These are phyloP conservation scores for Trypanosoma conorhini DNA, from an alignment of 208 protist genomes.

Conservation along the genomic window DNA sequence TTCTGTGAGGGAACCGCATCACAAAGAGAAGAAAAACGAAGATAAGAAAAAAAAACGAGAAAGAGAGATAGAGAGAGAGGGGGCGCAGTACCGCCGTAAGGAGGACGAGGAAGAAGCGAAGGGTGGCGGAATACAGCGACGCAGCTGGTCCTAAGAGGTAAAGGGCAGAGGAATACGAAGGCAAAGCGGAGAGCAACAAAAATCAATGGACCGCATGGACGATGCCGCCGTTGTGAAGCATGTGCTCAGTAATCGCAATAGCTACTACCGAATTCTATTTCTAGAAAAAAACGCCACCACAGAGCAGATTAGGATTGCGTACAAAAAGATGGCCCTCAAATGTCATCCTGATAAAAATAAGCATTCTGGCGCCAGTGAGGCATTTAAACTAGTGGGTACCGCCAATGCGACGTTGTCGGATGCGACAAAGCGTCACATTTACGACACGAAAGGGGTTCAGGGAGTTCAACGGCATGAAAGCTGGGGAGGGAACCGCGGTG, in stretches of 20 bases:
- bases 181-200: too few relatives aligned
- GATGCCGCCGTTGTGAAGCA: conserved; percentile 72
- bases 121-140: too few relatives aligned
- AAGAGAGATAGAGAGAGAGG: background rate
- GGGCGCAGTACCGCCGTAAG: background rate
- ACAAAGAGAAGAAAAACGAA: conserved; percentile 7
- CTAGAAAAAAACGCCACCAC: conserved; percentile 50
- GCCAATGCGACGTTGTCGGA: conserved; percentile 79
- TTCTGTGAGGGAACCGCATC: conserved; percentile 2
- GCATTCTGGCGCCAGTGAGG: conserved; percentile 70
- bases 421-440: conserved; percentile 74
- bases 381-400: conserved; percentile 88
- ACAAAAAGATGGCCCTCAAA: conserved; percentile 87
- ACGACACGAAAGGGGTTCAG: conserved; percentile 75
- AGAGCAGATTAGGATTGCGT: conserved; percentile 79
- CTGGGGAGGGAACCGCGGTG: conserved; percentile 27
- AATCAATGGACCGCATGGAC: conserved; percentile 72
- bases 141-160: too few relatives aligned
- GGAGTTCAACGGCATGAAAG: conserved; percentile 87
- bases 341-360: conserved; percentile 94
- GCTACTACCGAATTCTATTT: conserved; percentile 88
- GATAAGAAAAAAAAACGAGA: conserved; percentile 2
- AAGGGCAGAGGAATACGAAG: too few relatives aligned
- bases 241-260: conserved; percentile 65
- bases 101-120: too few relatives aligned